Percentiles rank a stretch among this genome's conserved stretches.
These are phyloP conservation scores for Hygrocybe coccinea DNA, from an alignment of 768 basidiomycete genomes.

Conservation along the genomic window DNA sequence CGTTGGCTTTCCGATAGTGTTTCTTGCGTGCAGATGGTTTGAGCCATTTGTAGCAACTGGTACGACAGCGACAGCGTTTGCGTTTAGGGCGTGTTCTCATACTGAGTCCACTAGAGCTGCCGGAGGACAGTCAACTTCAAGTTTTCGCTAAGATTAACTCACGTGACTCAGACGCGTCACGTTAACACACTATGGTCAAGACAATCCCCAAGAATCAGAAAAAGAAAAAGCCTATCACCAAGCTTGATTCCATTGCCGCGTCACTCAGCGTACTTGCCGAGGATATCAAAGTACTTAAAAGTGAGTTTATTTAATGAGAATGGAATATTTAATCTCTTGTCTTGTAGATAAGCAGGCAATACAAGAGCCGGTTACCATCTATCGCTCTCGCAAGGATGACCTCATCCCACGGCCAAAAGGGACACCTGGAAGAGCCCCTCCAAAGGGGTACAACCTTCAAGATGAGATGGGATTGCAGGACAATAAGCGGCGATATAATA, in stretches of 20 bases:
- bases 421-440: neutral
- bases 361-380: too few species aligned
- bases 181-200: neutral
- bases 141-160: neutral
- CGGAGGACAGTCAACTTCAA: neutral
- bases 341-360: too few species aligned
- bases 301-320: neutral
- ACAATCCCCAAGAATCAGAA: neutral
- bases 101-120: neutral
- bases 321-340: neutral
- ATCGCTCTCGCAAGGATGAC: neutral
- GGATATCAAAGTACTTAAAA: neutral
- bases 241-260: neutral
- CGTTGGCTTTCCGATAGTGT: neutral
- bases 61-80: neutral
- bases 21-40: neutral
- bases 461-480: neutral
- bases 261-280: neutral
- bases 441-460: constrained; percentile 2
- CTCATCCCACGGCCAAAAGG: neutral
- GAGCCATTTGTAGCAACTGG: constrained; percentile 1
- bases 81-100: neutral
- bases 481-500: neutral
- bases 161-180: neutral
- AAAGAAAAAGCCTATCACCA: neutral